Percentiles rank a stretch among this genome's conserved stretches.
Conservation (phyloP, 768 basidiomycete genomes). For the Rubroboletus pulcherrimus region DNA sequence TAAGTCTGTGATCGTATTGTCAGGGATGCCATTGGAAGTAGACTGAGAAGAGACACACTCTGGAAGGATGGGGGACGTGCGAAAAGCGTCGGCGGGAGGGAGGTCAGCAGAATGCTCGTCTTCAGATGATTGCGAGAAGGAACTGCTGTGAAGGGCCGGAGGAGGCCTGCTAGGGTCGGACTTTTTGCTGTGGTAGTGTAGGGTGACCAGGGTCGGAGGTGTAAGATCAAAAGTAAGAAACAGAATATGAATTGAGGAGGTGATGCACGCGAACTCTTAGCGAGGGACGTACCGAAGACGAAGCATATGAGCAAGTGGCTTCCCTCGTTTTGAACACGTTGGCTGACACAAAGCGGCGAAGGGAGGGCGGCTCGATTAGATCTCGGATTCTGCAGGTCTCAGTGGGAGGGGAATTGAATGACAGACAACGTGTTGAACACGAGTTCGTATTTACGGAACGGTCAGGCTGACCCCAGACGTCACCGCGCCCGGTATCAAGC, state of each 20-base stretch:
- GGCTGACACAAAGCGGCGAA: slow-evolving; percentile 27
- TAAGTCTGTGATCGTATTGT: slow-evolving; percentile 49
- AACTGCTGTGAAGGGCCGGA: slow-evolving; percentile 34
- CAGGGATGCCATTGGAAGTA: slow-evolving; percentile 5
- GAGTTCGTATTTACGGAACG: slow-evolving; percentile 45
- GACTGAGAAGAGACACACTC: slow-evolving; percentile 52
- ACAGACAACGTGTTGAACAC: slow-evolving; percentile 75
- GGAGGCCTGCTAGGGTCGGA: slow-evolving; percentile 59
- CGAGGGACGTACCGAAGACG: slow-evolving; percentile 70
- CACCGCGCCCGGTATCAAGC: neutral
- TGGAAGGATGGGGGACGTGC: slow-evolving; percentile 81
- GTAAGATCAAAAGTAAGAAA: slow-evolving; percentile 20
- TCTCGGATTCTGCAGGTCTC: slow-evolving; percentile 16
- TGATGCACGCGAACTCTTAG: slow-evolving; percentile 25
- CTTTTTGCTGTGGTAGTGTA: slow-evolving; percentile 57
- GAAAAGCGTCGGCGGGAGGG: slow-evolving; percentile 72
- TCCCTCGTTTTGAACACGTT: slow-evolving; percentile 73
- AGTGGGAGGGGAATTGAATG: slow-evolving; percentile 30
- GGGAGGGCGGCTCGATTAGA: slow-evolving; percentile 31
- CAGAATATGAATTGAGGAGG: slow-evolving; percentile 24
- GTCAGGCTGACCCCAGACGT: neutral
- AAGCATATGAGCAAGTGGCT: slow-evolving; percentile 50
- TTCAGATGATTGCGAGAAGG: slow-evolving; percentile 32
- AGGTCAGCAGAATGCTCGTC: slow-evolving; percentile 50
- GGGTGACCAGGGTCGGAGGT: slow-evolving; percentile 13